Evolutionary conservation across 202 grass and related monocot species (phyloP).

Genomic region (Zizania palustris): DNA sequence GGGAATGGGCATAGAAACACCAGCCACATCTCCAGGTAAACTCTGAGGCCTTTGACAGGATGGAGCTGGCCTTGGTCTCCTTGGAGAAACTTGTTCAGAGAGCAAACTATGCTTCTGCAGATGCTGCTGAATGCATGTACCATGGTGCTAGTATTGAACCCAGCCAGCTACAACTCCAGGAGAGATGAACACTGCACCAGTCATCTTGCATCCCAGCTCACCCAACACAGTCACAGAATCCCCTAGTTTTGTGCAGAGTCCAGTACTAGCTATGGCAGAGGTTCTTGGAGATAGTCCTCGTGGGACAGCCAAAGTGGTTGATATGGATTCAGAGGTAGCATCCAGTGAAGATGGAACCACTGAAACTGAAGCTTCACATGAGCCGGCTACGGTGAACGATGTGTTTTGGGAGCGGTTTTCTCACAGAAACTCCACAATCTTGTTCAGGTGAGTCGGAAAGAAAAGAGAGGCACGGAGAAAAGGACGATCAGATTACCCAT

Average conservation of each 20-base stretch:
- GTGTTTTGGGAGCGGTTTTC: slow-evolving; percentile 93
- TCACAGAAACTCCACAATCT: slow-evolving; percentile 56
- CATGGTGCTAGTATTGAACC: slow-evolving; percentile 30
- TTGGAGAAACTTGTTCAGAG: slow-evolving; percentile 73
- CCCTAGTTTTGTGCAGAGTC: slow-evolving; percentile 42
- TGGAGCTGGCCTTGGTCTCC: slow-evolving; percentile 75
- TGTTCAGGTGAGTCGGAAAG: slow-evolving; percentile 34
- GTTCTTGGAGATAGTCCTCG: slow-evolving; percentile 20
- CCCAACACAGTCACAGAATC: slow-evolving; percentile 34
- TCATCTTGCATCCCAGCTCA: slow-evolving; percentile 24
- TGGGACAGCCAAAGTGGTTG: slow-evolving; percentile 43
- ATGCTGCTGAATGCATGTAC: slow-evolving; percentile 47
- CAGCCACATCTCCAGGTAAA: slow-evolving; percentile 16
- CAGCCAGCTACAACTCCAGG: slow-evolving; percentile 35
- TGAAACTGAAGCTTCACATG: slow-evolving; percentile 29
- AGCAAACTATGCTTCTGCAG: slow-evolving; percentile 32
- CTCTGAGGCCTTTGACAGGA: slow-evolving; percentile 58
- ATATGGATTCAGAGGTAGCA: slow-evolving; percentile 61
- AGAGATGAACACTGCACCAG: slow-evolving; percentile 45
- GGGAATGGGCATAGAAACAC: not conserved
- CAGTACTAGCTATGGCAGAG: slow-evolving; percentile 43
- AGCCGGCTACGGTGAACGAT: slow-evolving; percentile 53
- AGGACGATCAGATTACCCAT: slow-evolving; percentile 39
- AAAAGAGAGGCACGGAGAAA: slow-evolving; percentile 35
- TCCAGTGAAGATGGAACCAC: slow-evolving; percentile 40